Percentiles rank a stretch among this genome's conserved stretches.
These are phyloP conservation scores for Pichia phayaonensis DNA, from an alignment of 805 yeast genomes.

Conservation along the genomic window DNA sequence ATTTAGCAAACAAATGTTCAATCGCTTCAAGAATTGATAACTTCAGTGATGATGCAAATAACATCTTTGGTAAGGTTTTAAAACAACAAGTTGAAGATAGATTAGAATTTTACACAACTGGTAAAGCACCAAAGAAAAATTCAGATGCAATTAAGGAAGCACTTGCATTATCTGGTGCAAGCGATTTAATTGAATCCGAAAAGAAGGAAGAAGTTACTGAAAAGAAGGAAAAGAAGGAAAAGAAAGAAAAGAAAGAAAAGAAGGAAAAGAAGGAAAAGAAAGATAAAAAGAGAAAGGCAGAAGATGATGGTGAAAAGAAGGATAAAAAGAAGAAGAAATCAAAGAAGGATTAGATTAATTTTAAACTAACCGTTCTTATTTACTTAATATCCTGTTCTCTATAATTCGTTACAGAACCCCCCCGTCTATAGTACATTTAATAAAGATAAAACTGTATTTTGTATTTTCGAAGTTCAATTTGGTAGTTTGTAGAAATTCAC, in stretches of 20 bases:
- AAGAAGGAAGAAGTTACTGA: constrained; percentile 29
- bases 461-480: too few relatives aligned
- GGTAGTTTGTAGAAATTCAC: too few relatives aligned
- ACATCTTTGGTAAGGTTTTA: constrained; percentile 81
- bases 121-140: constrained; percentile 94
- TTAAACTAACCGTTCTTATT: background rate
- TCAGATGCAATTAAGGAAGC: constrained; percentile 92
- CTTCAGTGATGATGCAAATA: constrained; percentile 90
- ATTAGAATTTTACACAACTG: constrained; percentile 90
- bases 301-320: constrained; percentile 8
- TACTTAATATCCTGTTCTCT: background rate
- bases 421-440: background rate
- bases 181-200: constrained; percentile 29
- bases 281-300: constrained; percentile 5
- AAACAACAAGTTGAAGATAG: constrained; percentile 98
- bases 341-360: constrained; percentile 21
- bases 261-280: constrained; percentile 28
- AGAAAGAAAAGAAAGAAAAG: constrained; percentile 45
- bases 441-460: background rate
- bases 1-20: constrained; percentile 97
- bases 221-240: constrained; percentile 44
- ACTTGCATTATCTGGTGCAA: constrained; percentile 49
- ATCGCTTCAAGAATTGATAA: constrained; percentile 98
- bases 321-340: constrained; percentile 15
- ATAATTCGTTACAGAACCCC: background rate